A percentile compares a stretch with the other conserved stretches of the same genome.
phyloP scores from a whole-genome alignment of 2,329 filamentous ascomycete species.

The Elsinoe fawcettii region DNA sequence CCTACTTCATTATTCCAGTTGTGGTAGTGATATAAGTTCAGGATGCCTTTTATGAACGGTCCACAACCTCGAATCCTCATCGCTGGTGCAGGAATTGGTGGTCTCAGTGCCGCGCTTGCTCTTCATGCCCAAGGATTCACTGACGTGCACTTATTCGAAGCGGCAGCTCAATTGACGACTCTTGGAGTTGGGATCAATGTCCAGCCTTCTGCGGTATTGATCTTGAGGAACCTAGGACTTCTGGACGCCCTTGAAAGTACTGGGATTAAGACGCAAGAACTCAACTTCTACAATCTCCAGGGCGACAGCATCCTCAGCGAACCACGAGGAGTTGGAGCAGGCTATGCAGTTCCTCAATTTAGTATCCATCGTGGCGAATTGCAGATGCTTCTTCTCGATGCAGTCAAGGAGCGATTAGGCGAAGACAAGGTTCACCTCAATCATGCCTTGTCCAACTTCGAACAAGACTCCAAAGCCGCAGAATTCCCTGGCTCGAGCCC shows the following conservation, averaged over 20 bases:
- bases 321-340: slow-evolving; percentile 34
- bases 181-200: slow-evolving; percentile 43
- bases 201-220: slow-evolving; percentile 39
- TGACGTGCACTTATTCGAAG: slow-evolving; percentile 39
- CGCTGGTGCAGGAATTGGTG: slow-evolving; percentile 43
- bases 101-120: slow-evolving; percentile 49
- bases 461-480: slow-evolving; percentile 26
- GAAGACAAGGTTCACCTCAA: slow-evolving; percentile 33
- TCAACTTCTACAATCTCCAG: slow-evolving; percentile 40
- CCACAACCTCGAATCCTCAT: slow-evolving; percentile 33
- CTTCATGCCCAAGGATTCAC: slow-evolving; percentile 46
- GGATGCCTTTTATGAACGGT: slow-evolving; percentile 15
- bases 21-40: not conserved
- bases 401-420: slow-evolving; percentile 37
- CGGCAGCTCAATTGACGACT: slow-evolving; percentile 35
- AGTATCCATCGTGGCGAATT: slow-evolving; percentile 41
- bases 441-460: slow-evolving; percentile 32
- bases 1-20: not conserved
- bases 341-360: slow-evolving; percentile 39
- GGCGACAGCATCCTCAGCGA: slow-evolving; percentile 39
- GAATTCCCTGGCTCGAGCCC: not conserved
- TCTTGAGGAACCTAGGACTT: slow-evolving; percentile 38
- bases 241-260: slow-evolving; percentile 34
- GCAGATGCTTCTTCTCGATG: slow-evolving; percentile 38
- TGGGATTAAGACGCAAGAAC: slow-evolving; percentile 36